A percentile compares a stretch with the other conserved stretches of the same genome.
Conservation (phyloP, 768 basidiomycete genomes). For the Pulveroboletus ravenelii region DNA sequence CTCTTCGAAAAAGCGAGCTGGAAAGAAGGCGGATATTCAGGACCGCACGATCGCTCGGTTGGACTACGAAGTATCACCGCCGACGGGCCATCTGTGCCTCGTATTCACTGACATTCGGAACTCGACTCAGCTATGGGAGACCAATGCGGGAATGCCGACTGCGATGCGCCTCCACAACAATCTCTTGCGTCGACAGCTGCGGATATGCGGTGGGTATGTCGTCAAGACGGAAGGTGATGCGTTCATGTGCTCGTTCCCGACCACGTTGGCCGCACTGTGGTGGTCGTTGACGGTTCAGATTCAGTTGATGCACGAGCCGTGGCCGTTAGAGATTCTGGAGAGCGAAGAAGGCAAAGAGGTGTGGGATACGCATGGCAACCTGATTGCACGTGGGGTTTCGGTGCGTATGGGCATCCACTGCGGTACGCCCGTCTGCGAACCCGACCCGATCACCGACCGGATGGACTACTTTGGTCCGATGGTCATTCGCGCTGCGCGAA, state of each 20-base stretch:
- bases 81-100: slow-evolving; percentile 81
- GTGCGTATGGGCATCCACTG: slow-evolving; percentile 98
- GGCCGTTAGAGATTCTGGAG: slow-evolving; percentile 93
- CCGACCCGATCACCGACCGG: slow-evolving; percentile 84
- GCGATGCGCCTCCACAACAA: slow-evolving; percentile 90
- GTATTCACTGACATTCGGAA: slow-evolving; percentile 98
- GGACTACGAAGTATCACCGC: slow-evolving; percentile 76
- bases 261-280: slow-evolving; percentile 77
- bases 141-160: slow-evolving; percentile 90
- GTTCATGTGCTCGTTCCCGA: slow-evolving; percentile 98
- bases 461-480: slow-evolving; percentile 99
- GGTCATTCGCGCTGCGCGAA: slow-evolving; percentile 89
- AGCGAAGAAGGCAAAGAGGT: slow-evolving; percentile 86
- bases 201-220: slow-evolving; percentile 93
- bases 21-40: slow-evolving; percentile 45
- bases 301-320: slow-evolving; percentile 72
- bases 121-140: slow-evolving; percentile 95
- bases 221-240: slow-evolving; percentile 99
- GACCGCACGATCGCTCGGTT: slow-evolving; percentile 62
- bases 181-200: slow-evolving; percentile 77
- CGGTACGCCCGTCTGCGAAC: slow-evolving; percentile 83
- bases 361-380: slow-evolving; percentile 54
- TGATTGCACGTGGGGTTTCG: slow-evolving; percentile 83
- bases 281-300: slow-evolving; percentile 88
- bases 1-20: slow-evolving; percentile 27